phyloP scores from a whole-genome alignment of 495 filamentous ascomycete genomes.

The Mycothermus thermophilus region DNA sequence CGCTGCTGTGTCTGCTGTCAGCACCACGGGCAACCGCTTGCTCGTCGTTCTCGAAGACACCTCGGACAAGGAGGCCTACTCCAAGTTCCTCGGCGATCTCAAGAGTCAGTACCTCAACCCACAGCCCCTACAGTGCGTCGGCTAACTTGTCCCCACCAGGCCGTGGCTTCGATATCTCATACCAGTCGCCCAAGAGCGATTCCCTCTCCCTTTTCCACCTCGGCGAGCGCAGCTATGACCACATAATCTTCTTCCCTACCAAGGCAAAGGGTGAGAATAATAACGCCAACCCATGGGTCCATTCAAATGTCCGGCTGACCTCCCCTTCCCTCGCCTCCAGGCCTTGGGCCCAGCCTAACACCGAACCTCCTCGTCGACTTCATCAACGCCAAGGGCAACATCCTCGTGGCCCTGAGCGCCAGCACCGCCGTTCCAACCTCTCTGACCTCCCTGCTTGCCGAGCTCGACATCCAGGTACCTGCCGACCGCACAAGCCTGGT shows the following conservation, averaged over 20 bases:
- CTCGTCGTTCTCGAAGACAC: slow-evolving; percentile 77
- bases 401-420: slow-evolving; percentile 75
- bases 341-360: slow-evolving; percentile 75
- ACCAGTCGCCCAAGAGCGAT: slow-evolving; percentile 78
- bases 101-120: slow-evolving; percentile 58
- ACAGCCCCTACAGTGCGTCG: no score
- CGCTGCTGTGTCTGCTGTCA: slow-evolving; percentile 57
- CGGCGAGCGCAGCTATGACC: slow-evolving; percentile 81
- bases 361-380: slow-evolving; percentile 82
- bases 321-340: slow-evolving; percentile 37
- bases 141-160: slow-evolving; percentile 35
- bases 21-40: slow-evolving; percentile 66
- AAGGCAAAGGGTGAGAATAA: slow-evolving; percentile 80
- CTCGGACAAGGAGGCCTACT: slow-evolving; percentile 64
- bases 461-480: slow-evolving; percentile 86
- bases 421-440: slow-evolving; percentile 58
- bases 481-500: slow-evolving; percentile 65
- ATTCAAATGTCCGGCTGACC: background rate
- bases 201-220: slow-evolving; percentile 69
- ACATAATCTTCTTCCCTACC: slow-evolving; percentile 72
- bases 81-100: slow-evolving; percentile 68
- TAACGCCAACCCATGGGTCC: background rate
- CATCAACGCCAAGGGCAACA: slow-evolving; percentile 80
- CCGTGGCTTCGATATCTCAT: slow-evolving; percentile 66
- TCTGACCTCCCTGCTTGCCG: slow-evolving; percentile 71